These are phyloP conservation scores for Piper longum DNA, from an alignment of 164 flowering plant genomes.

Conservation along the genomic window DNA sequence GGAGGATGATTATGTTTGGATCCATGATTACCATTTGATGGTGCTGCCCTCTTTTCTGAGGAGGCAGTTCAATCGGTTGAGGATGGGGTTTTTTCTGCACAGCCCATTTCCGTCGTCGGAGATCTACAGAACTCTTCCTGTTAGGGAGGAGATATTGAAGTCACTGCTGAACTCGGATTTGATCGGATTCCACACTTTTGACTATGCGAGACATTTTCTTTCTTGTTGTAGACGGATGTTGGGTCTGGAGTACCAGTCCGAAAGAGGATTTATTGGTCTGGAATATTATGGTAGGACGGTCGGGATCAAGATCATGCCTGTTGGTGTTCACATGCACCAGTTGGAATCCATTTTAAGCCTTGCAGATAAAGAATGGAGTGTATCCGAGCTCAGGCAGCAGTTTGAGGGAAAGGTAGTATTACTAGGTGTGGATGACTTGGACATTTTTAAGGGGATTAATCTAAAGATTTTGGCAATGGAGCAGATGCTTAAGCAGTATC, in stretches of 20 bases:
- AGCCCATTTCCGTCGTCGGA: conserved; percentile 13
- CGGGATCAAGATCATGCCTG: conserved; percentile 44
- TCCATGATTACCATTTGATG: too few relatives aligned
- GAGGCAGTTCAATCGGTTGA: too few relatives aligned
- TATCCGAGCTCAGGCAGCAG: conserved; percentile 17
- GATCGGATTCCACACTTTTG: conserved; percentile 59
- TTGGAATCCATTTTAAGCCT: conserved; percentile 45
- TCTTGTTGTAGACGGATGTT: too few relatives aligned
- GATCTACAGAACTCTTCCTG: conserved; percentile 63
- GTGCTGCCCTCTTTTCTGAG: too few relatives aligned
- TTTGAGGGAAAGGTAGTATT: too few relatives aligned
- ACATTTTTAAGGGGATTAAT: conserved; percentile 64
- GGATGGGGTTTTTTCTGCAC: too few relatives aligned
- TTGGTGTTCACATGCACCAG: conserved; percentile 71
- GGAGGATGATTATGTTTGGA: too few relatives aligned
- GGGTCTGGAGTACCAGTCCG: too few relatives aligned
- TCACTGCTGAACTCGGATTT: conserved; percentile 53
- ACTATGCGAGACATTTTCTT: too few relatives aligned
- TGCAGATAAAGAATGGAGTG: conserved; percentile 53
- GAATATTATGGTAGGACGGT: too few relatives aligned
- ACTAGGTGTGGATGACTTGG: conserved; percentile 11
- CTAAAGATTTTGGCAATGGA: conserved; percentile 70
- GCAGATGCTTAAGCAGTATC: conserved; percentile 47
- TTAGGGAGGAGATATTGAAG: conserved; percentile 62
- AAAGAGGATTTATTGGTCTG: too few relatives aligned